Percentiles rank a stretch among this genome's conserved stretches.
Conservation (phyloP, 805 yeast genomes). For the Starmerella davenportii region DNA sequence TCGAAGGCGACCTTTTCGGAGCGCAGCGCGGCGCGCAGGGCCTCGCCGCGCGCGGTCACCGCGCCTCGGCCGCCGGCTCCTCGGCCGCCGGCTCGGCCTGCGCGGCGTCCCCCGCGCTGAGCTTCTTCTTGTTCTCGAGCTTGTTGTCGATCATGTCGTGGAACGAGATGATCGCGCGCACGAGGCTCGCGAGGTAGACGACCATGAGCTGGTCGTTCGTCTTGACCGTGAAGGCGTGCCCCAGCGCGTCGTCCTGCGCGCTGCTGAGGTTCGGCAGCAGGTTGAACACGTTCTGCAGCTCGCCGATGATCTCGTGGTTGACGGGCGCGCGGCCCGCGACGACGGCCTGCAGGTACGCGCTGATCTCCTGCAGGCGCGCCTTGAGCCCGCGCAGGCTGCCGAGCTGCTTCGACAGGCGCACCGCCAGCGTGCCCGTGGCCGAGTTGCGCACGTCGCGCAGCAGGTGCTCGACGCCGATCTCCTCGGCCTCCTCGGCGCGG, state of each 20-base stretch:
- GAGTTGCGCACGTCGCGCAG: constrained; percentile 89
- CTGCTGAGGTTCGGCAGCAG: constrained; percentile 59
- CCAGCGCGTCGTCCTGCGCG: constrained; percentile 25
- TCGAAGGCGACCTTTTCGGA: constrained; percentile 7
- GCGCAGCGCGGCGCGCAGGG: constrained; percentile 7
- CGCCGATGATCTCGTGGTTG: constrained; percentile 78
- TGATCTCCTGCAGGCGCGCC: constrained; percentile 59
- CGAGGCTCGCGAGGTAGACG: constrained; percentile 72
- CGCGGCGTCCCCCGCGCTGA: background rate
- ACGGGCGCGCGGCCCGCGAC: constrained; percentile 57
- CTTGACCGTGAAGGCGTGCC: constrained; percentile 72
- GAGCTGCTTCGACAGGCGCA: constrained; percentile 74
- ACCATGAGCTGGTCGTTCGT: constrained; percentile 95
- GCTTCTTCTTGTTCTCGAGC: constrained; percentile 49
- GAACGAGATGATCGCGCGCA: constrained; percentile 87
- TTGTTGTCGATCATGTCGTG: constrained; percentile 94
- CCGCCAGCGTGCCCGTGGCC: constrained; percentile 82
- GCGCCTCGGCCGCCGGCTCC: constrained; percentile 1
- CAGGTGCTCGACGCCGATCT: constrained; percentile 94
- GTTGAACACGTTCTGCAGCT: constrained; percentile 86
- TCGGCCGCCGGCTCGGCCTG: background rate
- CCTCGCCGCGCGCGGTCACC: constrained; percentile 2
- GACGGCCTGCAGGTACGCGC: constrained; percentile 59
- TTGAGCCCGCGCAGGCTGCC: constrained; percentile 75
- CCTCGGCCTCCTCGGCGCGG: constrained; percentile 98